Evolutionary conservation across 352 stramenopile species (phyloP).

Genomic region (Phytophthora tentaculata): DNA sequence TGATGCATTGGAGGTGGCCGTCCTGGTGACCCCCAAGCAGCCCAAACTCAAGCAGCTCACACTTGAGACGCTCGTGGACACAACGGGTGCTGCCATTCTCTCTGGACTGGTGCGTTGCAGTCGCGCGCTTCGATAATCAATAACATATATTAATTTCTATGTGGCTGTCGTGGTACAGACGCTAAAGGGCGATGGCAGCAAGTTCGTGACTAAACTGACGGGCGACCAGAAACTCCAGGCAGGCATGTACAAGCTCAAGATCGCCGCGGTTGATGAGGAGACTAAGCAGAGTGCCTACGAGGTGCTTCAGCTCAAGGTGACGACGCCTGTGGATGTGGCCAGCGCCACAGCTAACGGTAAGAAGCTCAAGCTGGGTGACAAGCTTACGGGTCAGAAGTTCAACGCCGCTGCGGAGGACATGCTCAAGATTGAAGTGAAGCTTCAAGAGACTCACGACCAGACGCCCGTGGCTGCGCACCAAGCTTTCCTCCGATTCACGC

Average conservation of each 20-base stretch:
- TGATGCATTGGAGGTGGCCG: slow-evolving; percentile 53
- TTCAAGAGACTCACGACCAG: slow-evolving; percentile 68
- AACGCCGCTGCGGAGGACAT: slow-evolving; percentile 65
- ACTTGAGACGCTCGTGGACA: slow-evolving; percentile 78
- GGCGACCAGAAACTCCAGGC: slow-evolving; percentile 53
- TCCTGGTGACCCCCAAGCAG: slow-evolving; percentile 65
- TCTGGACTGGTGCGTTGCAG: slow-evolving; percentile 57
- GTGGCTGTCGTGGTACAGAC: slow-evolving; percentile 38
- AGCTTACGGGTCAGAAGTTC: slow-evolving; percentile 57
- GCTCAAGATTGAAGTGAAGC: slow-evolving; percentile 60
- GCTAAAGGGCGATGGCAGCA: slow-evolving; percentile 65
- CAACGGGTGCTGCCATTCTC: slow-evolving; percentile 56
- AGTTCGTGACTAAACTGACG: slow-evolving; percentile 55
- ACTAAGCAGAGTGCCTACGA: slow-evolving; percentile 58
- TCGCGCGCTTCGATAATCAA: not conserved
- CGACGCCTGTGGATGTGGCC: slow-evolving; percentile 64
- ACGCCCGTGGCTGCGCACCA: slow-evolving; percentile 70
- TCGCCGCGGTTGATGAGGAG: slow-evolving; percentile 48
- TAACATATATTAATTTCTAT: slow-evolving; percentile 1
- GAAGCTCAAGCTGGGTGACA: slow-evolving; percentile 55
- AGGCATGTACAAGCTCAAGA: slow-evolving; percentile 87
- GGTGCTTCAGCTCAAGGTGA: slow-evolving; percentile 82
- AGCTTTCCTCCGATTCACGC: slow-evolving; percentile 79
- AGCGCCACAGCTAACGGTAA: slow-evolving; percentile 62
- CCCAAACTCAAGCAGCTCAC: slow-evolving; percentile 58